These are phyloP conservation scores for Lentinus brumalis DNA, from an alignment of 768 basidiomycete species.

Conservation along the genomic window DNA sequence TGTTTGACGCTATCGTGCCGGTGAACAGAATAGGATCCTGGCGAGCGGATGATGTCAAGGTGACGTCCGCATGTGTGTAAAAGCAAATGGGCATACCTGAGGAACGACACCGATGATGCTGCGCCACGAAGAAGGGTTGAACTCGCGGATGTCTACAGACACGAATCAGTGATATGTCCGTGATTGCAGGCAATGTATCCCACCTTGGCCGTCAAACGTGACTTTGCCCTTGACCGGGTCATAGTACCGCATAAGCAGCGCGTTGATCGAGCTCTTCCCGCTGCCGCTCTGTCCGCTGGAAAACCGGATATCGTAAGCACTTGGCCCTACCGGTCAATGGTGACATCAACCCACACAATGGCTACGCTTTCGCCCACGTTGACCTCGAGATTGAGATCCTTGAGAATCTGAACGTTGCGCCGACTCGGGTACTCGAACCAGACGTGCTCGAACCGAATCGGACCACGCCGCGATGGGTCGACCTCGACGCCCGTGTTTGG, in stretches of 20 bases:
- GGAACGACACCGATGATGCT: constrained; percentile 91
- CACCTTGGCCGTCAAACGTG: constrained; percentile 85
- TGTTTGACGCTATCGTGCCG: constrained; percentile 93
- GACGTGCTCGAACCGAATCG: constrained; percentile 81
- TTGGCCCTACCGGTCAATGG: constrained; percentile 6
- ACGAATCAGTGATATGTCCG: not conserved
- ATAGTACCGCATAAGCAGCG: constrained; percentile 85
- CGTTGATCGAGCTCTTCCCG: constrained; percentile 92
- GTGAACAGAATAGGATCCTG: constrained; percentile 86
- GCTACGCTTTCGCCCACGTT: constrained; percentile 86
- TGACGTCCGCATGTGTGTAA: not conserved
- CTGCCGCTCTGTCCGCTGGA: constrained; percentile 87
- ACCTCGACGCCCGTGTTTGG: constrained; percentile 63
- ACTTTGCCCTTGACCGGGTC: constrained; percentile 83
- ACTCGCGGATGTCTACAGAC: constrained; percentile 77
- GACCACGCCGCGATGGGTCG: constrained; percentile 57
- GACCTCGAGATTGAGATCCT: constrained; percentile 80
- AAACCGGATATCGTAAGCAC: not conserved
- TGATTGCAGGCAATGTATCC: not conserved
- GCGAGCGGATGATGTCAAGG: not conserved
- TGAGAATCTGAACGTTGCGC: constrained; percentile 76
- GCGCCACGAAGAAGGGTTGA: constrained; percentile 86
- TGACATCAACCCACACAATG: constrained; percentile 68
- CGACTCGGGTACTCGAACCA: constrained; percentile 90
- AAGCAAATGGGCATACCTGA: constrained; percentile 45